A percentile compares a stretch with the other conserved stretches of the same genome.
phyloP scores from a whole-genome alignment of 495 filamentous ascomycete species.

The Neurospora sublineolata region DNA sequence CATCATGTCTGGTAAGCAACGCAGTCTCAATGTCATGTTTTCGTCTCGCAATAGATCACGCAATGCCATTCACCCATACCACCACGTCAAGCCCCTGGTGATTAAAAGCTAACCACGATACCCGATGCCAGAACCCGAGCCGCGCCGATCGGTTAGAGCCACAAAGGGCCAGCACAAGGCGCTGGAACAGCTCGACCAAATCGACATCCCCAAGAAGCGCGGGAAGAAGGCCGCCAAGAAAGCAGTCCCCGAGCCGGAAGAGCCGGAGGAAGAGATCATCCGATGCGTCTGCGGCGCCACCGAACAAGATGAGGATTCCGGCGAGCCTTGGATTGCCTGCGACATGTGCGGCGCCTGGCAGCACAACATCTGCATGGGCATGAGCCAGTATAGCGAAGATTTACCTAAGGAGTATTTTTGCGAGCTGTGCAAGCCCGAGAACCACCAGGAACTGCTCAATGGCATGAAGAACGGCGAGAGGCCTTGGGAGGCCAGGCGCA shows the following conservation, averaged over 20 bases:
- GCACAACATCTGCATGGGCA: constrained; percentile 89
- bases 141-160: constrained; percentile 83
- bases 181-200: constrained; percentile 56
- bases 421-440: constrained; percentile 74
- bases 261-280: constrained; percentile 57
- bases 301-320: constrained; percentile 70
- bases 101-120: constrained; percentile 12
- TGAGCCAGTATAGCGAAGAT: constrained; percentile 63
- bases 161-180: constrained; percentile 95
- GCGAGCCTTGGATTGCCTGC: constrained; percentile 82
- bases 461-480: constrained; percentile 68
- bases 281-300: constrained; percentile 87
- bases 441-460: constrained; percentile 63
- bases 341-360: constrained; percentile 89
- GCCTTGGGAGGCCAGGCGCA: constrained; percentile 67
- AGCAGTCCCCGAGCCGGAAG: constrained; percentile 44
- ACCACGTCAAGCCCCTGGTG: neutral
- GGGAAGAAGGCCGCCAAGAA: constrained; percentile 45
- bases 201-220: constrained; percentile 52
- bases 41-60: constrained; percentile 1
- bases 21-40: constrained; percentile 2
- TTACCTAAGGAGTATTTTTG: constrained; percentile 76
- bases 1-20: constrained; percentile 27
- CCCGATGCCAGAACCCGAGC: constrained; percentile 49
- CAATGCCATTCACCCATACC: neutral